phyloP scores from a whole-genome alignment of 2,329 filamentous ascomycete species.

The Zasmidium angulare region DNA sequence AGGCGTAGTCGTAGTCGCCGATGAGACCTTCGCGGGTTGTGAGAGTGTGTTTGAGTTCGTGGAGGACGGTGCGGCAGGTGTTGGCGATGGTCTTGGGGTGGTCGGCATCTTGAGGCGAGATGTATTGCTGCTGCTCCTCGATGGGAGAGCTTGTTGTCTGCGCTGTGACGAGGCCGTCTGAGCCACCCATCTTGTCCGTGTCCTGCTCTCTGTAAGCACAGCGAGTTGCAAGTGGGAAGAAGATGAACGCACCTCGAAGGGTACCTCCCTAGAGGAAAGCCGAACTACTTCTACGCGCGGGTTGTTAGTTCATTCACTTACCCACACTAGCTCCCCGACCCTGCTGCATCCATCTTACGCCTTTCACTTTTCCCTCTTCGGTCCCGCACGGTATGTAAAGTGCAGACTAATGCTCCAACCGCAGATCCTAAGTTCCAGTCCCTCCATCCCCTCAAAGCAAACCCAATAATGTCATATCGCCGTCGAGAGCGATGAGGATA shows the following conservation, averaged over 20 bases:
- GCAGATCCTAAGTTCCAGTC: no score
- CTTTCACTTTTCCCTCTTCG: no score
- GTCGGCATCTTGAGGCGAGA: constrained; percentile 1
- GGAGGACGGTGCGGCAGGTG: constrained; percentile 8
- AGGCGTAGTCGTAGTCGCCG: constrained; percentile 22
- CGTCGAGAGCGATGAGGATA: background rate
- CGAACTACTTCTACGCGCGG: no score
- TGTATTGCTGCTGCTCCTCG: background rate
- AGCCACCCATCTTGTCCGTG: constrained; percentile 2
- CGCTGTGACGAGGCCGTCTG: background rate
- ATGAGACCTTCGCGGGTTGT: constrained; percentile 22
- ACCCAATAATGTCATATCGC: background rate
- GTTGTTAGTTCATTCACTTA: background rate
- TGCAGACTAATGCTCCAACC: no score
- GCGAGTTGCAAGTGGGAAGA: no score
- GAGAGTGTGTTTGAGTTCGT: constrained; percentile 18
- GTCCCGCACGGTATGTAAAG: no score
- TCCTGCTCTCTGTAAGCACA: background rate
- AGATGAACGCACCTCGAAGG: no score
- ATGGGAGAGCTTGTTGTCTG: background rate
- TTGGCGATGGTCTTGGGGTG: background rate
- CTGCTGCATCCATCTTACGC: no score
- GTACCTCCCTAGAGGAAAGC: no score
- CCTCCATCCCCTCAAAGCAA: no score
- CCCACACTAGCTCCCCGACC: no score